Base-by-base conservation (phyloP, 768 basidiomycete genomes). In the Xerocomus brunneocitrinus region DNA sequence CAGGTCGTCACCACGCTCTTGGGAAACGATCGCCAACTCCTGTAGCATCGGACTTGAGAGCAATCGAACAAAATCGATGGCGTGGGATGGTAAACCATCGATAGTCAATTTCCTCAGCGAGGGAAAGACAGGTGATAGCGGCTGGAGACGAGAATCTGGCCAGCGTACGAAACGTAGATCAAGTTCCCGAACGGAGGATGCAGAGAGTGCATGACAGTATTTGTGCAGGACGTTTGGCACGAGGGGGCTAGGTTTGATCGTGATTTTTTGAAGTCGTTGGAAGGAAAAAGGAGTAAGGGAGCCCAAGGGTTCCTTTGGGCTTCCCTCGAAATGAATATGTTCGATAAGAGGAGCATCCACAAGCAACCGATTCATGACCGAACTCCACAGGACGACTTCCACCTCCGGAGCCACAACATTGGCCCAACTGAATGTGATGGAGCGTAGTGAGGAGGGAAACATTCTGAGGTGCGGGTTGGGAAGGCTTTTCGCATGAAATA, bases 191-290 rank as follows among this genome's bases (percentile, higher is more conserved):
- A 64, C 28, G 35, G 45, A 3, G 8, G 62, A 63, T 25, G 54
- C 56, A 10, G 64, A 63, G 39, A 65, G 47, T 24, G 54, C 54
- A 38, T 64, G 56, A 22, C 51, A 58, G 14, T 58, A 65, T 61
- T 61, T 66, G 34, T 66, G 64, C 19, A 65, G 50, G 22, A 66
- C 63, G 10, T 57, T 61, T 39, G 63, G 64, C 24, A 24, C 19
- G 13, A 65, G 54, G 9, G 63, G 64, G 30, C 58, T 61, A 28
- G 56, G 31, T 56, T 64, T 64, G 12, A 64, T 63, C 5, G 62
- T 51, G 36, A 61, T 47, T 45, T 46, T 63, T 25, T 44, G 53
- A 8, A 66, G 64, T 13, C 32, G 61, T 35, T 16, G 54, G 7
- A 64, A 64, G n/a, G 58, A 47, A 35, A 63, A 38, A 4, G 62